A percentile compares a stretch with the other conserved stretches of the same genome.
These are phyloP conservation scores for Pythium scleroteichum DNA, from an alignment of 352 stramenopile species.

Conservation along the genomic window DNA sequence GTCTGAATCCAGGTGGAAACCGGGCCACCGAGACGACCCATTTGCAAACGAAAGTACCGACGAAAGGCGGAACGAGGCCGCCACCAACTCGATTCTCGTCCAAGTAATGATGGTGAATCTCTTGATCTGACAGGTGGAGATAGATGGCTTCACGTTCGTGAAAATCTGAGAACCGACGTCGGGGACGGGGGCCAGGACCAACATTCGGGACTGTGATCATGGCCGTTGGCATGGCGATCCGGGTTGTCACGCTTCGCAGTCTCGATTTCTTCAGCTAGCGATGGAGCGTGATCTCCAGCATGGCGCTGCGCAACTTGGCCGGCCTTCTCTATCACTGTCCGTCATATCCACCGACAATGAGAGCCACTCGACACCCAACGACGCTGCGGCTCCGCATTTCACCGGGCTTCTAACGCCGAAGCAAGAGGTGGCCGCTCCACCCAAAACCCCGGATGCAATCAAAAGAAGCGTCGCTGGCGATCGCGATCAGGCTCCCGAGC, in stretches of 20 bases:
- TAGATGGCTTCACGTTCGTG: too few species aligned
- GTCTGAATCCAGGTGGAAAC: neutral
- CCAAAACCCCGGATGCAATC: neutral
- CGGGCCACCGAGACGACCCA: neutral
- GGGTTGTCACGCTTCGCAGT: neutral
- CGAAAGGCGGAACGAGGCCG: neutral
- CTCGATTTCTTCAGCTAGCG: neutral
- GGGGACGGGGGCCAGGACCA: too few species aligned
- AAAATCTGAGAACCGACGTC: too few species aligned
- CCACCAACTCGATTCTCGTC: too few species aligned
- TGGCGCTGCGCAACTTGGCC: constrained; percentile 15
- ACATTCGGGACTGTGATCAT: neutral
- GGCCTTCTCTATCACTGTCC: constrained; percentile 18
- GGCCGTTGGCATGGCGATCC: too few species aligned
- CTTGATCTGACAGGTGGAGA: too few species aligned
- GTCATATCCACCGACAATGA: constrained; percentile 14
- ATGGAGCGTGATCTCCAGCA: constrained; percentile 26
- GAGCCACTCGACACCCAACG: neutral
- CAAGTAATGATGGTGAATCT: too few species aligned
- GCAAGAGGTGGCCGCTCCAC: neutral
- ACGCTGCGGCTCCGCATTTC: neutral
- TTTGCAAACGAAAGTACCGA: neutral
- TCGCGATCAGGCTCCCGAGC: neutral
- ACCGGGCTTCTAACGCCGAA: neutral
- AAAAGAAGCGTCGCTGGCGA: neutral